Percentiles rank a stretch among this genome's conserved stretches.
Evolutionary conservation across 805 yeast species (phyloP).

Genomic region (Saccharomycopsis fermentans): DNA sequence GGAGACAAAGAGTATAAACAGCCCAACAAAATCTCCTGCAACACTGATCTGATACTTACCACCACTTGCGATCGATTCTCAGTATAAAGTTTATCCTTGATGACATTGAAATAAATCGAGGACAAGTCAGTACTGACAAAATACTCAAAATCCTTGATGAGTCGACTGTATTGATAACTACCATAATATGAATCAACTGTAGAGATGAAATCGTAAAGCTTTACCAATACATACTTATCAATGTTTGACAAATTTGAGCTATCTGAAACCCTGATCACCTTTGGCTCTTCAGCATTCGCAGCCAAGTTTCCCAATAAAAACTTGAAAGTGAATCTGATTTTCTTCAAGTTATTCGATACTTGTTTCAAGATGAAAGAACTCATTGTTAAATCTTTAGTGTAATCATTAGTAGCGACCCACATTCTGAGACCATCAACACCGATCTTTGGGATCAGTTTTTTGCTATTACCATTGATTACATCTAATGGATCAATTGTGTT

Average conservation of each 20-base stretch:
- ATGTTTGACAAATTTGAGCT: conserved; percentile 28
- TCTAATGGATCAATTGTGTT: conserved; percentile 64
- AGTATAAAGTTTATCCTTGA: conserved; percentile 79
- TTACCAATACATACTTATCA: conserved; percentile 57
- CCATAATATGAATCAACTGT: conserved; percentile 38
- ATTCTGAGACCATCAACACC: conserved; percentile 89
- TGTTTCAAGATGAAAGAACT: conserved; percentile 64
- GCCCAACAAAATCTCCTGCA: conserved; percentile 45
- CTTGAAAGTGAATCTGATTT: conserved; percentile 70
- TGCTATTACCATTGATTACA: conserved; percentile 51
- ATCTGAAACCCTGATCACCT: neutral
- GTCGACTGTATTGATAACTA: conserved; percentile 55
- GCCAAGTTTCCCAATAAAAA: conserved; percentile 73
- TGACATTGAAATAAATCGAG: conserved; percentile 74
- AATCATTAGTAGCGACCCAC: conserved; percentile 86
- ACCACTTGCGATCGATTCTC: conserved; percentile 51
- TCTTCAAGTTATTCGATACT: conserved; percentile 72
- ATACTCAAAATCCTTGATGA: conserved; percentile 54
- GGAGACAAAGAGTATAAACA: conserved; percentile 70
- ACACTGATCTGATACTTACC: conserved; percentile 49
- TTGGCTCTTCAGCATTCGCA: neutral
- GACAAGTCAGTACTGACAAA: conserved; percentile 72
- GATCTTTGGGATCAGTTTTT: conserved; percentile 44
- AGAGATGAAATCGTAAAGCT: conserved; percentile 38
- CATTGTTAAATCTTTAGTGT: conserved; percentile 66